These are phyloP conservation scores for Leccinum subfulvum DNA, from an alignment of 1,284 basidiomycete genomes.

Conservation along the genomic window DNA sequence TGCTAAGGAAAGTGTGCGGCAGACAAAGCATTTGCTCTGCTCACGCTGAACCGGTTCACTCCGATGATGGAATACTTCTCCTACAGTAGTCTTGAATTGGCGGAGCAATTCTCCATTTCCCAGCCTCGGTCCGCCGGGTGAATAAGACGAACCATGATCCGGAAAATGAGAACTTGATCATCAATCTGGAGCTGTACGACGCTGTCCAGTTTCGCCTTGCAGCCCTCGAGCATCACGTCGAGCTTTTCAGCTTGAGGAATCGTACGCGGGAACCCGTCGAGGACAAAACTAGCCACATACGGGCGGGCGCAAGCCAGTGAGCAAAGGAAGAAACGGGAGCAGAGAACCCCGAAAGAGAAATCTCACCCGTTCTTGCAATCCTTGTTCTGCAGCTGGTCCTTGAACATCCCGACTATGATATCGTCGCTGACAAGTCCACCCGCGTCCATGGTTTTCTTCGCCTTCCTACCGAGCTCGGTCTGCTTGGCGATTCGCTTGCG, in stretches of 20 bases:
- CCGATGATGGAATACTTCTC: background rate
- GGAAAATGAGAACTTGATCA: slow-evolving; percentile 93
- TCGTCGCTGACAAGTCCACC: slow-evolving; percentile 95
- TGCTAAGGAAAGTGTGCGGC: background rate
- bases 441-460: slow-evolving; percentile 97
- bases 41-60: background rate
- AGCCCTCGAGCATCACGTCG: slow-evolving; percentile 81
- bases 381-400: slow-evolving; percentile 89
- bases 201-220: slow-evolving; percentile 87
- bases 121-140: slow-evolving; percentile 57
- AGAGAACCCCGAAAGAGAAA: background rate
- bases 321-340: background rate
- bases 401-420: slow-evolving; percentile 98
- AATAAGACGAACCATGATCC: slow-evolving; percentile 94
- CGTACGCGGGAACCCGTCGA: slow-evolving; percentile 98
- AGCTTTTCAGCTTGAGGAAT: slow-evolving; percentile 98
- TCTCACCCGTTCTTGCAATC: slow-evolving; percentile 90
- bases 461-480: slow-evolving; percentile 85
- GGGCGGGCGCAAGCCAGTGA: background rate
- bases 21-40: background rate
- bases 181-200: slow-evolving; percentile 92
- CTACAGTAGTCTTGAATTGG: background rate
- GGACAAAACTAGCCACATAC: slow-evolving; percentile 75
- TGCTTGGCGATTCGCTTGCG: slow-evolving; percentile 89
- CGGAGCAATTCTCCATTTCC: background rate